Evolutionary conservation across 2,329 filamentous ascomycete genomes (phyloP).

Genomic region (Apiospora koreana): DNA sequence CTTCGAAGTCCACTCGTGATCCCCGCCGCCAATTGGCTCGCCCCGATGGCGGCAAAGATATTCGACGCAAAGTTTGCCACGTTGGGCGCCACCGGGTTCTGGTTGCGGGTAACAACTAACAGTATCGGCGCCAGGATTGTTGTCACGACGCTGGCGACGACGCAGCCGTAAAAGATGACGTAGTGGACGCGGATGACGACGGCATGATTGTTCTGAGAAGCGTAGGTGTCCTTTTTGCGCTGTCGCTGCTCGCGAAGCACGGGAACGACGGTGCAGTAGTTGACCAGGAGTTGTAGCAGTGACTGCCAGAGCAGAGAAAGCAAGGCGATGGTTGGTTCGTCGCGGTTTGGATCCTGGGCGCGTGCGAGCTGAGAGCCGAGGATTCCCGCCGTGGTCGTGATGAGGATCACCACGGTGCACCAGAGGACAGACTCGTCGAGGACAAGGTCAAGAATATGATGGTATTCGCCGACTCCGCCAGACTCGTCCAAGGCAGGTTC

Average conservation of each 20-base stretch:
- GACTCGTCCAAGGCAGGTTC: no score
- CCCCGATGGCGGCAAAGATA: not conserved
- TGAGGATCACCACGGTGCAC: not conserved
- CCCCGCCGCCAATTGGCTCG: not conserved
- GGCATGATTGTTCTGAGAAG: not conserved
- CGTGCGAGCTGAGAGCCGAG: not conserved
- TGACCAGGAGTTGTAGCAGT: not conserved
- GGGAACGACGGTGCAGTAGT: not conserved
- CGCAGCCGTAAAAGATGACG: not conserved
- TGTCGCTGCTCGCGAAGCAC: not conserved
- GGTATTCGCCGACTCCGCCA: not conserved
- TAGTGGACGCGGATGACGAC: not conserved
- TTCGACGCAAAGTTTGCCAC: not conserved
- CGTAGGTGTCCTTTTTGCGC: not conserved
- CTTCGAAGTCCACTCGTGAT: not conserved
- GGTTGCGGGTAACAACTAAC: fast-evolving
- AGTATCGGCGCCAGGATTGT: not conserved
- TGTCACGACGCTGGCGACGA: not conserved
- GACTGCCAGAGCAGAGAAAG: not conserved
- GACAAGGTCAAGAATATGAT: not conserved
- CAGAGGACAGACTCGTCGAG: not conserved
- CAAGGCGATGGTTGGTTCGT: not conserved
- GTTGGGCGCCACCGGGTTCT: not conserved
- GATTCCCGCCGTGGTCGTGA: not conserved
- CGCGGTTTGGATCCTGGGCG: not conserved